Percentiles rank a stretch among this genome's conserved stretches.
Conservation (phyloP, 2,329 filamentous ascomycete species). For the Xylariaceae sp. region DNA sequence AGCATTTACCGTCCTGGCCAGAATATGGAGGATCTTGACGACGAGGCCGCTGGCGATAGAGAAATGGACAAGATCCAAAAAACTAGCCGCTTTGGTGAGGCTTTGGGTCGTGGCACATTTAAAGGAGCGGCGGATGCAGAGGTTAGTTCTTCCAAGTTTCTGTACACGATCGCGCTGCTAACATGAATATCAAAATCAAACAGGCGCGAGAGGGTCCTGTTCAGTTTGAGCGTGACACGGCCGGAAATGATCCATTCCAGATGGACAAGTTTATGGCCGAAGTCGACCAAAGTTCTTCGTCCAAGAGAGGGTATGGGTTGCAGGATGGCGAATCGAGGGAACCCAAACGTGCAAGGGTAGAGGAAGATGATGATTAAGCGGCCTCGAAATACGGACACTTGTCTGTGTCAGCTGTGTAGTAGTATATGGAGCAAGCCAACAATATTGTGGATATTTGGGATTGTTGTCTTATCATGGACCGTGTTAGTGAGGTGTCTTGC, state of each 20-base stretch:
- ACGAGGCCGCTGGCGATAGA: conserved; percentile 78
- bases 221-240: conserved; percentile 87
- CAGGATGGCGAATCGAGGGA: conserved; percentile 67
- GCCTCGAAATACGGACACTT: conserved; percentile 1
- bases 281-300: conserved; percentile 65
- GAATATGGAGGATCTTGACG: conserved; percentile 76
- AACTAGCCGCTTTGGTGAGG: conserved; percentile 81
- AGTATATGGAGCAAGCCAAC: neutral
- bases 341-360: conserved; percentile 78
- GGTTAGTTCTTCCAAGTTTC: conserved; percentile 53
- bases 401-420: neutral
- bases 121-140: conserved; percentile 85
- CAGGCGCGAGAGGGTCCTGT: conserved; percentile 87
- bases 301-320: conserved; percentile 78
- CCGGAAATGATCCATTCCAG: conserved; percentile 79
- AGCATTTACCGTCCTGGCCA: conserved; percentile 88
- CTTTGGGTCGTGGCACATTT: conserved; percentile 88
- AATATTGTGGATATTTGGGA: neutral
- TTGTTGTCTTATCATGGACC: neutral
- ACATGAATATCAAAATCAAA: conserved; percentile 26
- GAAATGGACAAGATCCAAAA: conserved; percentile 91
- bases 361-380: conserved; percentile 63
- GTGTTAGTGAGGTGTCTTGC: neutral
- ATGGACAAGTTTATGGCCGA: conserved; percentile 94
- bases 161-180: conserved; percentile 39